Evolutionary conservation across 495 filamentous ascomycete species (phyloP).

Genomic region (Aspergillus bridgeri): DNA sequence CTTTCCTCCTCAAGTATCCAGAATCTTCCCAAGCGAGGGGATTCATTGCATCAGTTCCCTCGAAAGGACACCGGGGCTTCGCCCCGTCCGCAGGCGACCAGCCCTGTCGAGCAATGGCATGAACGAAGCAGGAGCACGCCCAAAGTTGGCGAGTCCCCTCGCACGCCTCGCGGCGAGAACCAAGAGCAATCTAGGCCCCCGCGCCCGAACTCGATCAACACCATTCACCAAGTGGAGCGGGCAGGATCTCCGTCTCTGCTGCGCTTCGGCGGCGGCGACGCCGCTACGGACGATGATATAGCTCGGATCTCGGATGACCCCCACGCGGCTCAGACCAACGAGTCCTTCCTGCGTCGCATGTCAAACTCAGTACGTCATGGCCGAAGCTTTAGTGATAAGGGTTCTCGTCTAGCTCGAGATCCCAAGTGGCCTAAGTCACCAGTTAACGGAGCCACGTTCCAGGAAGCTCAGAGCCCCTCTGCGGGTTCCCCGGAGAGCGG

Average conservation of each 20-base stretch:
- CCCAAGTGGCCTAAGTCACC: conserved; percentile 71
- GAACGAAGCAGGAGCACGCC: conserved; percentile 14
- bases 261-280: conserved; percentile 73
- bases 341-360: conserved; percentile 78
- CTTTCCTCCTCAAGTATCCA: conserved; percentile 24
- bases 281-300: conserved; percentile 90
- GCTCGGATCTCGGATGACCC: conserved; percentile 71
- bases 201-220: conserved; percentile 54
- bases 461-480: conserved; percentile 73
- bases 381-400: conserved; percentile 79
- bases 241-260: conserved; percentile 63
- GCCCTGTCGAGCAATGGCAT: conserved; percentile 19
- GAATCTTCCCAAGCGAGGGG: conserved; percentile 52
- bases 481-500: conserved; percentile 52
- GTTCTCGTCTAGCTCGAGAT: conserved; percentile 44
- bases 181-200: conserved; percentile 24
- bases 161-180: conserved; percentile 57
- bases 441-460: conserved; percentile 55
- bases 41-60: conserved; percentile 47
- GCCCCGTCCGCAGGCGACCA: conserved; percentile 17
- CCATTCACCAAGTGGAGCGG: conserved; percentile 40
- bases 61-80: conserved; percentile 36
- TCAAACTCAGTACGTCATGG: conserved; percentile 92
- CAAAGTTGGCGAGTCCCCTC: conserved; percentile 44
- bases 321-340: conserved; percentile 40